A percentile compares a stretch with the other conserved stretches of the same genome.
Conservation (phyloP, 2,329 filamentous ascomycete genomes). For the Aspergillus latus region DNA sequence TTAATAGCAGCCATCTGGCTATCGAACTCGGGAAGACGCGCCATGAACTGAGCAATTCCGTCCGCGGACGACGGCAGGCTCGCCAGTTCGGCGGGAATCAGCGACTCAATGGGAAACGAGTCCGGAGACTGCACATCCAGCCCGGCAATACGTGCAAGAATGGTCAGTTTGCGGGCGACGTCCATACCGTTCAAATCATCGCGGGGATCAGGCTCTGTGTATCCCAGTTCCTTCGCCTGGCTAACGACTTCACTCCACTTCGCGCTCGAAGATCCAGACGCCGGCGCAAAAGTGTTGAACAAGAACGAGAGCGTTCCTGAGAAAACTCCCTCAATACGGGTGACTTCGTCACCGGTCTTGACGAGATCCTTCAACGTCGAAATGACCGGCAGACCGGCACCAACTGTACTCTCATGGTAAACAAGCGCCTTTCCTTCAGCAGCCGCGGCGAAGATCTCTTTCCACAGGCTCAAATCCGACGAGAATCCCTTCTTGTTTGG, state of each 20-base stretch:
- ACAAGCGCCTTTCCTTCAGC: slow-evolving; percentile 66
- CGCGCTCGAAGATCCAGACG: slow-evolving; percentile 61
- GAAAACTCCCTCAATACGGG: slow-evolving; percentile 94
- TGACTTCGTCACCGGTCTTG: slow-evolving; percentile 87
- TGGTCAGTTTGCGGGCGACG: slow-evolving; percentile 94
- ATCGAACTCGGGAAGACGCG: slow-evolving; percentile 77
- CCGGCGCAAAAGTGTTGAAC: slow-evolving; percentile 94
- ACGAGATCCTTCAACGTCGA: slow-evolving; percentile 93
- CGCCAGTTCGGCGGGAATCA: slow-evolving; percentile 87
- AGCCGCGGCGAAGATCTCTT: slow-evolving; percentile 77
- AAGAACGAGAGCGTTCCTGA: slow-evolving; percentile 97
- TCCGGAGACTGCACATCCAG: slow-evolving; percentile 79
- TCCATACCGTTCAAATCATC: slow-evolving; percentile 86
- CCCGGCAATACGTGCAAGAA: slow-evolving; percentile 82
- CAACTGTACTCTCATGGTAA: slow-evolving; percentile 94
- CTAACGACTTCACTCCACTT: slow-evolving; percentile 89
- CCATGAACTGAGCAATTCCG: slow-evolving; percentile 78
- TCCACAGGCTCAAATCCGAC: slow-evolving; percentile 75
- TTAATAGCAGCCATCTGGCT: slow-evolving; percentile 87
- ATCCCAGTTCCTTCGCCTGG: slow-evolving; percentile 89
- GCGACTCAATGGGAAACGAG: slow-evolving; percentile 86
- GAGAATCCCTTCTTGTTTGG: slow-evolving; percentile 99
- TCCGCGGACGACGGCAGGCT: slow-evolving; percentile 58
- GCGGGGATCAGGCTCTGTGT: slow-evolving; percentile 83
- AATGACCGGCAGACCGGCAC: slow-evolving; percentile 88